Conservation (phyloP, 2,329 filamentous ascomycete species). For the Fusarium drepaniforme region DNA sequence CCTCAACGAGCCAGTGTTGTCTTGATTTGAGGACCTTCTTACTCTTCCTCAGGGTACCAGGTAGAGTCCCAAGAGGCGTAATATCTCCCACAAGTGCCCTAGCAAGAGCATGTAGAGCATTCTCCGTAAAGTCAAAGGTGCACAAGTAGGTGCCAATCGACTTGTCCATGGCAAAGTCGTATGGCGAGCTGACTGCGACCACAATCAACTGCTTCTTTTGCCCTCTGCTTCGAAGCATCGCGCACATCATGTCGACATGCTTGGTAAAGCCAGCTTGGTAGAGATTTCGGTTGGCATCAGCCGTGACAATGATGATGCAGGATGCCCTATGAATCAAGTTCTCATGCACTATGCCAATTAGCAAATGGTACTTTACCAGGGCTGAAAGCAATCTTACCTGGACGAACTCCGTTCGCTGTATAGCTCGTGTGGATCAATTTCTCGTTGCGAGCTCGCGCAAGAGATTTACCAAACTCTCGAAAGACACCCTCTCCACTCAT, state of each 20-base stretch:
- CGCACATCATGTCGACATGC: conserved; percentile 95
- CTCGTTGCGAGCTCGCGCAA: conserved; percentile 88
- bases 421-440: conserved; percentile 95
- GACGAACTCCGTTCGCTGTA: conserved; percentile 90
- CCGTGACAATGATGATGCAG: conserved; percentile 90
- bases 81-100: conserved; percentile 86
- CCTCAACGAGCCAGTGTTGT: conserved; percentile 95
- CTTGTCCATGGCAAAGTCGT: conserved; percentile 95
- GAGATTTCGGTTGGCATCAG: conserved; percentile 92
- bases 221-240: conserved; percentile 79
- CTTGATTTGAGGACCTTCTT: conserved; percentile 90
- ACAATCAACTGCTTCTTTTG: conserved; percentile 93
- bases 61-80: conserved; percentile 68
- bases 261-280: conserved; percentile 97
- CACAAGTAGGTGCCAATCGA: conserved; percentile 93
- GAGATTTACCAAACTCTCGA: conserved; percentile 84
- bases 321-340: conserved; percentile 90
- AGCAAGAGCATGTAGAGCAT: conserved; percentile 86
- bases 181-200: conserved; percentile 93
- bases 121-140: conserved; percentile 97
- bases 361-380: not conserved
- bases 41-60: conserved; percentile 85
- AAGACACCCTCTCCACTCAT: conserved; percentile 97
- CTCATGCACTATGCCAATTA: conserved; percentile 75
- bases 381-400: conserved; percentile 57